phyloP scores from a whole-genome alignment of 371 early-diverging fungal species.

The Amoeboaphelidium protococcarum region DNA sequence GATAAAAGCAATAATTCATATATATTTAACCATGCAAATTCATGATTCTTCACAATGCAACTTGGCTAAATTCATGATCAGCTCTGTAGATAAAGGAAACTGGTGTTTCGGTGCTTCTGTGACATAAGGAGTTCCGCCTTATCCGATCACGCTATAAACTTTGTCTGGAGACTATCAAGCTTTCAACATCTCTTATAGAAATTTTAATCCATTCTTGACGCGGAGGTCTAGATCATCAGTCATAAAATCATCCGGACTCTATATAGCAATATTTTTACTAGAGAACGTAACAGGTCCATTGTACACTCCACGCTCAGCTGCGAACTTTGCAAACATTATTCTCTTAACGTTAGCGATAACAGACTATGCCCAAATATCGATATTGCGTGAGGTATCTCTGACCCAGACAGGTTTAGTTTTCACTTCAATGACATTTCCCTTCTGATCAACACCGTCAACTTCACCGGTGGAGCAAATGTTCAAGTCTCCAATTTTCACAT shows the following conservation, averaged over 20 bases:
- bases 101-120: too few relatives aligned
- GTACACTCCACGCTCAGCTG: neutral
- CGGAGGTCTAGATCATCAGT: constrained; percentile 7
- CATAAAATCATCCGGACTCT: neutral
- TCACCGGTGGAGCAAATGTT: constrained; percentile 42
- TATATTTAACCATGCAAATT: too few relatives aligned
- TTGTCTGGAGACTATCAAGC: too few relatives aligned
- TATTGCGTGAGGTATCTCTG: constrained; percentile 24
- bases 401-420: constrained; percentile 26
- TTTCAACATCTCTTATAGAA: constrained; percentile 35
- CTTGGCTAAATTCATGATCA: too few relatives aligned
- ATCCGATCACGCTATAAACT: too few relatives aligned
- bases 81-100: too few relatives aligned
- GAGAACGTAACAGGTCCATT: constrained; percentile 8
- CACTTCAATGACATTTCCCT: constrained; percentile 38
- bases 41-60: too few relatives aligned
- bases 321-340: neutral
- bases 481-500: constrained; percentile 28
- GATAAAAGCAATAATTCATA: too few relatives aligned
- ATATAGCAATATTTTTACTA: neutral
- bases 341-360: constrained; percentile 3
- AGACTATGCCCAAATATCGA: neutral
- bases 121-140: too few relatives aligned
- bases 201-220: constrained; percentile 8
- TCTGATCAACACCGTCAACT: constrained; percentile 46